Evolutionary conservation across 345 rosid genomes (phyloP).

Genomic region (Melaleuca alternifolia): DNA sequence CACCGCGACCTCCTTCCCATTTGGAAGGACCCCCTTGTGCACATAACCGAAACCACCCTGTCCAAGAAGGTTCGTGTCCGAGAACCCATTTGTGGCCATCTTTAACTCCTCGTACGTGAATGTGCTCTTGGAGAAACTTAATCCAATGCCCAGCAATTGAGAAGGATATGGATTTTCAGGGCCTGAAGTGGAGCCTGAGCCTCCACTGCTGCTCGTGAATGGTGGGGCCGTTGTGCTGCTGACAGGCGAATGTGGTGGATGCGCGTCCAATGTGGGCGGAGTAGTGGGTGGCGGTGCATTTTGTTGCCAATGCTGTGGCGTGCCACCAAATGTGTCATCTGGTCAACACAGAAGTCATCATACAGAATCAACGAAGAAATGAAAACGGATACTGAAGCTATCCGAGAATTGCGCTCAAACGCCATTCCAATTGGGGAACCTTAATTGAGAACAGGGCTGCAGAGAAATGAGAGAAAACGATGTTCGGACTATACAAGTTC

Average conservation of each 20-base stretch:
- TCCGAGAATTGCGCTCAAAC: not conserved
- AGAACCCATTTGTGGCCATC: conserved; percentile 55
- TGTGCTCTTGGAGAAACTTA: conserved; percentile 60
- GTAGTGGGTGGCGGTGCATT: conserved; percentile 25
- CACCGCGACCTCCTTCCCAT: conserved; percentile 54
- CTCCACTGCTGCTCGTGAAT: conserved; percentile 50
- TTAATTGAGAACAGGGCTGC: not conserved
- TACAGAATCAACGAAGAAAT: not conserved
- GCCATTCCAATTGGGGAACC: not conserved
- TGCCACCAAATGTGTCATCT: conserved; percentile 47
- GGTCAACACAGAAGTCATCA: not conserved
- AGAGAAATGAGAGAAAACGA: not conserved
- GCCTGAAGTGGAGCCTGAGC: conserved; percentile 55
- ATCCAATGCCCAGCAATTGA: conserved; percentile 43
- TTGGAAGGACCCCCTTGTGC: conserved; percentile 55
- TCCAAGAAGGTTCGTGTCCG: conserved; percentile 52
- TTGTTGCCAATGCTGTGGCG: conserved; percentile 57
- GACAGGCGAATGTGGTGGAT: not conserved
- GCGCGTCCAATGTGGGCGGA: not conserved
- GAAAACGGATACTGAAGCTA: not conserved
- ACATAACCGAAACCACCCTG: conserved; percentile 73
- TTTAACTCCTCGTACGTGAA: conserved; percentile 51
- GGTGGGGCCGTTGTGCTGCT: not conserved
- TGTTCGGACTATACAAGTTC: not conserved
- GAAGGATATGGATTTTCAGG: conserved; percentile 43